Evolutionary conservation across 228 moss, liverwort and hornwort species (phyloP), one percentile per base, ranked within the genome.

Genomic region (Sphagnum fallax): DNA sequence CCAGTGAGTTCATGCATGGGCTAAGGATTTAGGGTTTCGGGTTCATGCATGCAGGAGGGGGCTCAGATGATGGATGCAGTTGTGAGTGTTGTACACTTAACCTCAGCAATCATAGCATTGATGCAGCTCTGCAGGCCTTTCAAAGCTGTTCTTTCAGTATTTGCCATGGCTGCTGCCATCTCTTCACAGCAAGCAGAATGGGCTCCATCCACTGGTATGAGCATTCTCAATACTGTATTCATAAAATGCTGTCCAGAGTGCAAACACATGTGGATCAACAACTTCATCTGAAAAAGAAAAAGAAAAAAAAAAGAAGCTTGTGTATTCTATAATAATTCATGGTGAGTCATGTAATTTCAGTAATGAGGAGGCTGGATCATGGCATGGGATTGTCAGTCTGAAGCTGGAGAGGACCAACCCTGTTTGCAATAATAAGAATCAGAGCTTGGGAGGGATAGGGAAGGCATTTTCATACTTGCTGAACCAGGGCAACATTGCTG

Each of bases 121-220:
- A 98, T 86, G 51, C 93, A 90, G 71, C 77, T 62, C 66, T 75
- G 80, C 5, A 98, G 87, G 66, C 97, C 93, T 70, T 78, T 89
- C 77, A 90, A 74, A 64, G 91, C 90, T 70, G 81, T 91, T 63
- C 61, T 78, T 87, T 98, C 97, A 57, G 97, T 83, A 60, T 79
- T 74, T 15, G 84, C 77, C 89, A 98, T 90, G 67, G 88, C 79
- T 51, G 85, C 87, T 63, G 89, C 90, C 65, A 98, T 90, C 69
- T 90, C 97, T 77, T 93, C 89, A 76, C 90, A 90, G 73, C 97
- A 98, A 64, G 84, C 88, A 10, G 82, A 76, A 73, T 93, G 91
- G 5, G 72, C 83, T 80, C 97, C 91, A 76, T 93, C 96, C 69
- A 93, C 85, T 18, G 93, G 81, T 14, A 87, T 55, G 0, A 93